Conservation (phyloP, 1,284 basidiomycete species). For the Trichosporon coremiiforme region DNA sequence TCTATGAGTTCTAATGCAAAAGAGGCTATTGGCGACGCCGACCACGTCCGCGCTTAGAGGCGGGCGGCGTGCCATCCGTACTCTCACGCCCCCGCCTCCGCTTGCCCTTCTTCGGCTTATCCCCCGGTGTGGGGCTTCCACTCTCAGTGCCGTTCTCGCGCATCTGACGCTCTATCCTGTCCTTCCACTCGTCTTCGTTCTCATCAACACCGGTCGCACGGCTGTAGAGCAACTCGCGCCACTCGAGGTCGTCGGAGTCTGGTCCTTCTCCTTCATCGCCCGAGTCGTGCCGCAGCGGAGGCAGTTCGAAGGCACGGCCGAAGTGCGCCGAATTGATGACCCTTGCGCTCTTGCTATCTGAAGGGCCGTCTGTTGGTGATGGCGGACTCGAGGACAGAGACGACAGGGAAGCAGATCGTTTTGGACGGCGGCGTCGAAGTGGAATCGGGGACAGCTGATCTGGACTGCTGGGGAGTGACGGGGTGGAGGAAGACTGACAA, state of each 20-base stretch:
- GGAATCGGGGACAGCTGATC: slow-evolving; percentile 31
- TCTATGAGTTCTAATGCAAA: slow-evolving; percentile 13
- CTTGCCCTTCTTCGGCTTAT: slow-evolving; percentile 13
- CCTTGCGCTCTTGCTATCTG: slow-evolving; percentile 21
- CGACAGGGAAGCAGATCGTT: slow-evolving; percentile 26
- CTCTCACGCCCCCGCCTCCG: slow-evolving; percentile 21
- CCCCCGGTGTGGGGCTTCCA: not conserved
- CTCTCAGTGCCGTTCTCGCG: not conserved
- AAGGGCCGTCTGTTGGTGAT: slow-evolving; percentile 11
- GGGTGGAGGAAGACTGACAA: slow-evolving; percentile 27
- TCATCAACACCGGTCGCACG: slow-evolving; percentile 19
- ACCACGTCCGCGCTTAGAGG: slow-evolving; percentile 19
- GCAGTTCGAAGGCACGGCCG: slow-evolving; percentile 28
- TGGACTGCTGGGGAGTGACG: slow-evolving; percentile 31
- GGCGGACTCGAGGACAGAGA: slow-evolving; percentile 26
- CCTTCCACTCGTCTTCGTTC: slow-evolving; percentile 25
- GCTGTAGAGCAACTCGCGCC: slow-evolving; percentile 20
- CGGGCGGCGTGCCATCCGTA: slow-evolving; percentile 19
- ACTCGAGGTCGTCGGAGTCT: slow-evolving; percentile 23
- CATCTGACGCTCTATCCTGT: slow-evolving; percentile 15
- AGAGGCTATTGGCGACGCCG: slow-evolving; percentile 16
- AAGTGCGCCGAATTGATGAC: slow-evolving; percentile 34
- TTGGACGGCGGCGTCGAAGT: slow-evolving; percentile 26
- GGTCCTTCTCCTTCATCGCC: not conserved
- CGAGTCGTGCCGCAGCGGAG: slow-evolving; percentile 5